Conservation (phyloP, 2,329 filamentous ascomycete genomes). For the Trichophyton schoenleinii region DNA sequence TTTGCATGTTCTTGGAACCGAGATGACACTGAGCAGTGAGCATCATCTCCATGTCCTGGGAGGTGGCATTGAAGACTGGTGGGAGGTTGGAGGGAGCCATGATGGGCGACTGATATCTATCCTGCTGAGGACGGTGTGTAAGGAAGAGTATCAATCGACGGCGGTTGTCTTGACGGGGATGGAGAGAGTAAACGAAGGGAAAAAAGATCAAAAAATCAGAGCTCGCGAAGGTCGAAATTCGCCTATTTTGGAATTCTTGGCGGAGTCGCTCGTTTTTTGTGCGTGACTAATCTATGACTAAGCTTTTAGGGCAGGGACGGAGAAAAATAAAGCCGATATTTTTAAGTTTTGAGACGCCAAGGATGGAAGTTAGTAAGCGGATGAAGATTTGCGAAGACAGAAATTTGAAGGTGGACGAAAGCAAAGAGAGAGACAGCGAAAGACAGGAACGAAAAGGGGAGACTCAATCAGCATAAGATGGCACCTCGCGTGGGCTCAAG, state of each 20-base stretch:
- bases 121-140: conserved; percentile 17
- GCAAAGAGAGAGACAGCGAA: background rate
- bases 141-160: conserved; percentile 35
- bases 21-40: conserved; percentile 93
- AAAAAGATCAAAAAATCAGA: conserved; percentile 7
- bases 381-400: background rate
- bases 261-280: conserved; percentile 8
- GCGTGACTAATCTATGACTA: conserved; percentile 2
- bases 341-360: background rate
- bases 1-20: conserved; percentile 97
- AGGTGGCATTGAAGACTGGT: conserved; percentile 89
- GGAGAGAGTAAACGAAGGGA: conserved; percentile 8
- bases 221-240: conserved; percentile 5
- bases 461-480: conserved; percentile 39
- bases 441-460: background rate
- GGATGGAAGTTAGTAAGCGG: background rate
- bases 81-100: conserved; percentile 95
- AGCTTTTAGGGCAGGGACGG: conserved; percentile 12
- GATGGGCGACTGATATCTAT: conserved; percentile 48
- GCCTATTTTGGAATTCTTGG: conserved; percentile 4
- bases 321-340: background rate
- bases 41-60: conserved; percentile 98
- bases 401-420: background rate
- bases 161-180: conserved; percentile 28
- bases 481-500: conserved; percentile 50